These are phyloP conservation scores for Fomitopsis schrenkii DNA, from an alignment of 1,284 basidiomycete genomes.

Conservation along the genomic window DNA sequence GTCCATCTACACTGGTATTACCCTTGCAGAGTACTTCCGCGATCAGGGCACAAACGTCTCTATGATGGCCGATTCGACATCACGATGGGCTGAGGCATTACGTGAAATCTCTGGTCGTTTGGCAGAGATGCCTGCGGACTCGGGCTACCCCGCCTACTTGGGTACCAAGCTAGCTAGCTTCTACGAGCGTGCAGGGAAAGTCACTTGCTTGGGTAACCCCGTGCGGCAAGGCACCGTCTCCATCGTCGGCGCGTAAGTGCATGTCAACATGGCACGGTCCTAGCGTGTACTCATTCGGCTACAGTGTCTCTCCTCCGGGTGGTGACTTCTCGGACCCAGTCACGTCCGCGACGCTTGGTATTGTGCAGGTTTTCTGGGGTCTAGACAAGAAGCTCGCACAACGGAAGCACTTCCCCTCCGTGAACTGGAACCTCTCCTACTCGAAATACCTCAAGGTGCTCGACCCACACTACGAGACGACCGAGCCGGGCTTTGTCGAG, in stretches of 20 bases:
- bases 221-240: constrained; percentile 90
- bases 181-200: constrained; percentile 99
- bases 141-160: constrained; percentile 97
- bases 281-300: background rate
- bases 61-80: constrained; percentile 99
- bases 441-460: constrained; percentile 98
- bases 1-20: constrained; percentile 99
- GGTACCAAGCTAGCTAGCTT: constrained; percentile 95
- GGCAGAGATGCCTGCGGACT: constrained; percentile 99
- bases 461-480: constrained; percentile 89
- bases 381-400: constrained; percentile 96
- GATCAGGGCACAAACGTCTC: constrained; percentile 97
- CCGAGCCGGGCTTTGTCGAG: constrained; percentile 91
- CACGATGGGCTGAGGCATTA: constrained; percentile 98
- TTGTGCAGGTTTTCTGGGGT: constrained; percentile 99
- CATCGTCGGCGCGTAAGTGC: constrained; percentile 94
- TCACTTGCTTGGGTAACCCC: constrained; percentile 89
- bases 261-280: background rate
- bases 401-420: constrained; percentile 97
- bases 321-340: constrained; percentile 99
- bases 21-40: constrained; percentile 98
- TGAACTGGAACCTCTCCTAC: constrained; percentile 99
- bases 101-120: constrained; percentile 99
- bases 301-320: constrained; percentile 93
- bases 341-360: constrained; percentile 94